Conservation (phyloP, 148 eudicot genomes). For the Fagopyrum tataricum region DNA sequence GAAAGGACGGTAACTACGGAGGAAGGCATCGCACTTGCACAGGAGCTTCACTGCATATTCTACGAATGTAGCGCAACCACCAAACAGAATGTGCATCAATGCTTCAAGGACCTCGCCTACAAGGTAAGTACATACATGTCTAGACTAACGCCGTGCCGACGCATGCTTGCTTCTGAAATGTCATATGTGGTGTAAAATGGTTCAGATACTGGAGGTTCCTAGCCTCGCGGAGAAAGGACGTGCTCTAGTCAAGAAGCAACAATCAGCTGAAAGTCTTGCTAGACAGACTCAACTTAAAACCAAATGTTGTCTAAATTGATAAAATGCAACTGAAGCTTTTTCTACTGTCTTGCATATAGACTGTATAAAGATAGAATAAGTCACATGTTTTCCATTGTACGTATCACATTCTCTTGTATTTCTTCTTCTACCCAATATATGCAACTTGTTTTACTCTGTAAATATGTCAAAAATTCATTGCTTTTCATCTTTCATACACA, state of each 20-base stretch:
- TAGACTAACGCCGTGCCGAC: too few relatives aligned
- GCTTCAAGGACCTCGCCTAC: constrained; percentile 43
- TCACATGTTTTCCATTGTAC: too few relatives aligned
- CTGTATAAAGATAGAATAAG: too few relatives aligned
- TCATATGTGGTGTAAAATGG: too few relatives aligned
- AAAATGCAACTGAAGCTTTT: too few relatives aligned
- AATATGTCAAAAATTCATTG: too few relatives aligned
- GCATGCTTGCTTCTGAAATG: too few relatives aligned
- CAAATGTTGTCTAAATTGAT: background rate
- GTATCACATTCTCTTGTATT: too few relatives aligned
- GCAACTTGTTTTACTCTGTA: too few relatives aligned
- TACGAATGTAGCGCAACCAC: constrained; percentile 59
- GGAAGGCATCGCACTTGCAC: constrained; percentile 56
- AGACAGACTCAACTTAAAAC: background rate
- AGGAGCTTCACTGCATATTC: constrained; percentile 40
- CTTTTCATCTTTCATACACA: too few relatives aligned
- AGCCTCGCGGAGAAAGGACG: constrained; percentile 46
- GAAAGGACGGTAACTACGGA: constrained; percentile 49
- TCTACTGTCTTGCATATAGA: too few relatives aligned
- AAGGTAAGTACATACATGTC: constrained; percentile 36
- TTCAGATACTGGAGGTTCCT: constrained; percentile 58
- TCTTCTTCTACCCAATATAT: too few relatives aligned
- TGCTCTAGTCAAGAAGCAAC: constrained; percentile 34
- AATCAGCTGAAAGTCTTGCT: background rate
- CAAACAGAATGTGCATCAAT: constrained; percentile 45